Conservation (phyloP, 768 basidiomycete species). For the Tylopilus felleus region DNA sequence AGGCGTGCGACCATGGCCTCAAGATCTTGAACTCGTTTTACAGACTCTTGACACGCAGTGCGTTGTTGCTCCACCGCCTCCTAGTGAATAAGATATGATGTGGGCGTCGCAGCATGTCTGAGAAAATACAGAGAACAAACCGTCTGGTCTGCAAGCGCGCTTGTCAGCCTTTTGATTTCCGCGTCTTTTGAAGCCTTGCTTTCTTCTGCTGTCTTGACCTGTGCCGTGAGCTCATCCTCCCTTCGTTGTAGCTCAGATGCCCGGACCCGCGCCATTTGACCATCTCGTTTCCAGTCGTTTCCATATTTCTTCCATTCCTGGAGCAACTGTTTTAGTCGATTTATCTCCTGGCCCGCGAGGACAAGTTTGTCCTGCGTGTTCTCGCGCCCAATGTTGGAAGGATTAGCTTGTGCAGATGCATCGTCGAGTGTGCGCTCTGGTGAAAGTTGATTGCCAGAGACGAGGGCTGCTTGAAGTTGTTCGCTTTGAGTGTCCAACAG, state of each 20-base stretch:
- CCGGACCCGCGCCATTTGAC: conserved; percentile 14
- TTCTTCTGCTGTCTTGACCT: conserved; percentile 13
- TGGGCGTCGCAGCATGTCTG: background rate
- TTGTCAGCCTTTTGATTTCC: conserved; percentile 13
- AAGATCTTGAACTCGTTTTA: conserved; percentile 15
- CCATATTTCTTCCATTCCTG: conserved; percentile 26
- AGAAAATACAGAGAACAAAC: conserved; percentile 14
- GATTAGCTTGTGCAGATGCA: background rate
- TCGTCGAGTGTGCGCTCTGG: conserved; percentile 7
- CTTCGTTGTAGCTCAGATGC: conserved; percentile 9
- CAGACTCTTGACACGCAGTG: conserved; percentile 8
- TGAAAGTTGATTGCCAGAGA: background rate
- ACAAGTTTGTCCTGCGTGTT: conserved; percentile 10
- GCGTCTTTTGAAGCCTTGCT: conserved; percentile 3
- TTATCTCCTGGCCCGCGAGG: conserved; percentile 16
- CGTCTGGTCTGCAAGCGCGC: conserved; percentile 19
- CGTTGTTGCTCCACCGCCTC: conserved; percentile 13
- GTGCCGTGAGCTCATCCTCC: conserved; percentile 6
- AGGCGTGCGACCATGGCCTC: conserved; percentile 17
- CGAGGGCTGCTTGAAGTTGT: conserved; percentile 16
- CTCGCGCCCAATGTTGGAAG: conserved; percentile 3
- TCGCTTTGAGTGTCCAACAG: conserved; percentile 18
- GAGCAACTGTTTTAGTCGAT: conserved; percentile 19
- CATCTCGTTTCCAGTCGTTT: conserved; percentile 23
- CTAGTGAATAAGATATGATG: conserved; percentile 9